Conservation (phyloP, 129 eudicot species). For the Escallonia herrerae region DNA sequence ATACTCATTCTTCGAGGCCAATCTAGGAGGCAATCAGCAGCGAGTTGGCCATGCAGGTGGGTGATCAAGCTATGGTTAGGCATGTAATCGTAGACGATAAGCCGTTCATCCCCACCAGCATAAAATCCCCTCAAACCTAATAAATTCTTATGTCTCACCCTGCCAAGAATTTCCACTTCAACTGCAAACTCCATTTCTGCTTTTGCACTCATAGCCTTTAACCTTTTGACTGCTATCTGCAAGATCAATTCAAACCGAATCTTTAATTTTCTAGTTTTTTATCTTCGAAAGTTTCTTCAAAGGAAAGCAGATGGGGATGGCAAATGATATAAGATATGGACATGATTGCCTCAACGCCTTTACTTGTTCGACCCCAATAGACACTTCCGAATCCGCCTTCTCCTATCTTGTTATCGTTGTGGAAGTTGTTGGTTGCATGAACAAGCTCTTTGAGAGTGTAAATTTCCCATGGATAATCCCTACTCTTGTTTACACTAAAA, state of each 20-base stretch:
- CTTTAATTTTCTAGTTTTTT: too few species aligned
- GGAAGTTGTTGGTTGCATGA: conserved; percentile 73
- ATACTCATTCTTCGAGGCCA: conserved; percentile 66
- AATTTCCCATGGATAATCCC: conserved; percentile 74
- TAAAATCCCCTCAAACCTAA: conserved; percentile 63
- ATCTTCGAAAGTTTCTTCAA: too few species aligned
- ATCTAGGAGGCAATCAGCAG: conserved; percentile 56
- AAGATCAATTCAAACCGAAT: neutral
- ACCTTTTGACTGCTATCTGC: conserved; percentile 76
- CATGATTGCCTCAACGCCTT: conserved; percentile 62
- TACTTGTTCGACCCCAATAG: conserved; percentile 78
- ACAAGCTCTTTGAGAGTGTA: conserved; percentile 74
- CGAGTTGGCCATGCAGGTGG: conserved; percentile 77
- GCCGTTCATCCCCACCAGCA: conserved; percentile 84
- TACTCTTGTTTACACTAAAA: conserved; percentile 38
- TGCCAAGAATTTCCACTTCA: conserved; percentile 75
- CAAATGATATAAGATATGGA: neutral
- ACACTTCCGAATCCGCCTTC: conserved; percentile 94
- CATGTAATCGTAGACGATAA: conserved; percentile 85
- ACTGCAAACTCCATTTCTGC: conserved; percentile 87
- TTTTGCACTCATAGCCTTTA: conserved; percentile 68
- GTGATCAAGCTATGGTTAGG: conserved; percentile 77
- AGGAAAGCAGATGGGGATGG: neutral
- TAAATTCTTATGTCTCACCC: conserved; percentile 70
- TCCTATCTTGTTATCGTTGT: conserved; percentile 67